phyloP scores from a whole-genome alignment of 192 early-diverging fungal species.

The Diversispora epigaea region DNA sequence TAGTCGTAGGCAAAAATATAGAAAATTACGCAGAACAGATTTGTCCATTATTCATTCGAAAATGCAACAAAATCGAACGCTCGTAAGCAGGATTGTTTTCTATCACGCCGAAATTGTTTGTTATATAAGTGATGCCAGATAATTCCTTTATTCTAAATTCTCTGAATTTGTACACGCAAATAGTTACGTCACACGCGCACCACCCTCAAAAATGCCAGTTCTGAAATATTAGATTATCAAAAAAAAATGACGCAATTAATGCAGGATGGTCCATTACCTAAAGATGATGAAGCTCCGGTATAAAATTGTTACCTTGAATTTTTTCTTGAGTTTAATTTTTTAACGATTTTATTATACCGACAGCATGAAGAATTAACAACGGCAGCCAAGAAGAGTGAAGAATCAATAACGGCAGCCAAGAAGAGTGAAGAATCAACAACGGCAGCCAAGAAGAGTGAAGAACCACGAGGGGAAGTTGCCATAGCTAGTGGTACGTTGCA shows the following conservation, averaged over 20 bases:
- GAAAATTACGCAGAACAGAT: constrained; percentile 30
- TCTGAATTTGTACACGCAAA: constrained; percentile 29
- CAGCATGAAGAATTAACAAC: constrained; percentile 30
- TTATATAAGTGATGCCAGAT: constrained; percentile 26
- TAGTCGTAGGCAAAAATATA: constrained; percentile 30
- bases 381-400: no score
- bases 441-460: constrained; percentile 24
- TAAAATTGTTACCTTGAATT: constrained; percentile 18
- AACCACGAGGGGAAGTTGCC: constrained; percentile 17
- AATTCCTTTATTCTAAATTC: constrained; percentile 26
- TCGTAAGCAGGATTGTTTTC: constrained; percentile 27
- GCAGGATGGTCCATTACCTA: constrained; percentile 23
- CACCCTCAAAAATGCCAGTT: constrained; percentile 30
- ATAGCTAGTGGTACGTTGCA: constrained; percentile 29
- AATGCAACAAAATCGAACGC: constrained; percentile 28
- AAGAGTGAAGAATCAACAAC: no score
- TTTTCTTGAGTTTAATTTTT: constrained; percentile 26
- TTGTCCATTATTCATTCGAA: constrained; percentile 27
- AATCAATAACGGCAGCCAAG: no score
- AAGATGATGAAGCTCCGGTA: constrained; percentile 24
- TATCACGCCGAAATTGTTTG: constrained; percentile 23
- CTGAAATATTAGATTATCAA: constrained; percentile 30
- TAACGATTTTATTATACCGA: constrained; percentile 30
- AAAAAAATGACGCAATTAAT: constrained; percentile 25
- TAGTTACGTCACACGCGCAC: no score